Evolutionary conservation across 495 filamentous ascomycete species (phyloP).

Genomic region (Talaromyces thailandensis): DNA sequence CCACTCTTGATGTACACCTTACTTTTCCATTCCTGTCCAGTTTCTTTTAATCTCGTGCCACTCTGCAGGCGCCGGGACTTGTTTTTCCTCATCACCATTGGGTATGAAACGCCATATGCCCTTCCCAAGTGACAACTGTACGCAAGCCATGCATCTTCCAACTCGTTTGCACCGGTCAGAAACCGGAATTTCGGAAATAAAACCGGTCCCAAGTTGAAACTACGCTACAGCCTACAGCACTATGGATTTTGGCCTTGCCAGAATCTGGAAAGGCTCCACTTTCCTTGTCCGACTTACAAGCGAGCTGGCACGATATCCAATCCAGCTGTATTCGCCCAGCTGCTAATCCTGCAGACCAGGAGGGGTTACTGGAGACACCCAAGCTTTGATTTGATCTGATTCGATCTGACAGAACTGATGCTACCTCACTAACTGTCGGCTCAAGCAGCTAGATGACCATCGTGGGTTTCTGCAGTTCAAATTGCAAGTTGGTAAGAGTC

Average conservation of each 20-base stretch:
- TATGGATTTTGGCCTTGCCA: background rate
- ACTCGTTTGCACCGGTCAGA: background rate
- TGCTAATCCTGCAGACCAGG: constrained; percentile 1
- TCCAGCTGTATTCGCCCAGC: background rate
- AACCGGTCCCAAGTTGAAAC: background rate
- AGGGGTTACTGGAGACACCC: background rate
- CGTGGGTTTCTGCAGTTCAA: background rate
- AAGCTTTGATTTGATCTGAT: background rate
- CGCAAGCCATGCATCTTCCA: background rate
- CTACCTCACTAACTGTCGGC: background rate
- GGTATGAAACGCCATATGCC: background rate
- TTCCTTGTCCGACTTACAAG: background rate
- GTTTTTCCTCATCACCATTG: background rate
- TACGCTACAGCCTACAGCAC: background rate
- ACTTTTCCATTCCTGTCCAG: background rate
- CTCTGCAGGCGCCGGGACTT: background rate
- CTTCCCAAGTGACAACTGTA: background rate
- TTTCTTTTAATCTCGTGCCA: background rate
- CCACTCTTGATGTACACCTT: background rate
- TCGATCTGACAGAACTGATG: background rate
- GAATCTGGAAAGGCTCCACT: background rate
- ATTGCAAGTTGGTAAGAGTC: background rate
- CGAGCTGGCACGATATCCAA: background rate
- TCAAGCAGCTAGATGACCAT: background rate
- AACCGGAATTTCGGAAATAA: background rate